phyloP scores from a whole-genome alignment of 2,329 filamentous ascomycete species.

The Aaosphaeria arxii region DNA sequence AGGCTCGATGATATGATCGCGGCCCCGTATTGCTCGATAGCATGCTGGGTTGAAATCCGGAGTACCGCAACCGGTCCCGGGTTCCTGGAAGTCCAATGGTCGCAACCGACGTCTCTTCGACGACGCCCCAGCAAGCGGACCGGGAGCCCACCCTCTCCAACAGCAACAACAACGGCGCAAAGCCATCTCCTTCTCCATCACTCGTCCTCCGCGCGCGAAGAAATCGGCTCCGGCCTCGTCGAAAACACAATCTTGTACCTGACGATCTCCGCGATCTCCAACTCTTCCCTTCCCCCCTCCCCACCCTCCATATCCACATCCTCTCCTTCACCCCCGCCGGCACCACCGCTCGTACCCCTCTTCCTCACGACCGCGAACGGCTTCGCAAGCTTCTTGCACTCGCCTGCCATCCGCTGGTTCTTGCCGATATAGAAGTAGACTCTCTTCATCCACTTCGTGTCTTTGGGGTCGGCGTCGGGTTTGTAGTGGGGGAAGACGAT shows the following conservation, averaged over 20 bases:
- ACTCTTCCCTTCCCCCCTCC: constrained; percentile 41
- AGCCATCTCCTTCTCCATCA: constrained; percentile 12
- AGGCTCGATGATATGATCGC: no score
- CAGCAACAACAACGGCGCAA: background rate
- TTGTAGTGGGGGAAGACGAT: constrained; percentile 77
- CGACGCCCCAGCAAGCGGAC: no score
- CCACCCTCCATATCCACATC: constrained; percentile 22
- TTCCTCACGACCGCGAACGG: constrained; percentile 74
- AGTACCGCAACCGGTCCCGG: no score
- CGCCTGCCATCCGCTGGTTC: constrained; percentile 84
- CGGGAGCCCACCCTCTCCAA: background rate
- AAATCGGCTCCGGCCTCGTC: constrained; percentile 80
- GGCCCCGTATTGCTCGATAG: no score
- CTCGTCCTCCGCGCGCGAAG: constrained; percentile 3
- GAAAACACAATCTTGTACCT: constrained; percentile 85
- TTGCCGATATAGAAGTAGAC: constrained; percentile 86
- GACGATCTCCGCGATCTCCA: constrained; percentile 86
- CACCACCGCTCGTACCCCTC: constrained; percentile 16
- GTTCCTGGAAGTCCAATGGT: no score
- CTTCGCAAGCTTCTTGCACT: constrained; percentile 80
- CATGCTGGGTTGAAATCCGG: no score
- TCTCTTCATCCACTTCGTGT: constrained; percentile 81
- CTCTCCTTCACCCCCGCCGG: constrained; percentile 17
- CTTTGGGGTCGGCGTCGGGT: constrained; percentile 45
- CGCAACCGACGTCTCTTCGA: no score